Evolutionary conservation across 2,329 filamentous ascomycete species (phyloP).

Genomic region (Aureobasidium mangrovei): DNA sequence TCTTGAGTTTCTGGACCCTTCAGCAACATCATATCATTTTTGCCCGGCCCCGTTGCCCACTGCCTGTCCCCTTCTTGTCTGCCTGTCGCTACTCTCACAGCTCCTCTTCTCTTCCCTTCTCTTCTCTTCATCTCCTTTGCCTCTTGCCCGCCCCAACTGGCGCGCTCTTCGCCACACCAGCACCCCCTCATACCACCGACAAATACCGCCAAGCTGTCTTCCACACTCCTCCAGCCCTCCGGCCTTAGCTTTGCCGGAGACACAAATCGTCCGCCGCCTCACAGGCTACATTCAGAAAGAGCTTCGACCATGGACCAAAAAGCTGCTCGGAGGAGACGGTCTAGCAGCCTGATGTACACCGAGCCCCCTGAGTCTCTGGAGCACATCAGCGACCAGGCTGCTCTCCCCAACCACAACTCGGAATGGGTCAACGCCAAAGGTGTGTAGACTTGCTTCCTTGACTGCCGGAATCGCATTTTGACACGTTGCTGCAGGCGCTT

Average conservation of each 20-base stretch:
- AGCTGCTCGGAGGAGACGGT: slow-evolving; percentile 64
- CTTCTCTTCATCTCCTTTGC: not conserved
- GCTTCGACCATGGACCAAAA: slow-evolving; percentile 48
- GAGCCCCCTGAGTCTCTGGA: slow-evolving; percentile 94
- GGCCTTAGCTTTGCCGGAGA: slow-evolving; percentile 79
- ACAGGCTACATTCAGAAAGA: slow-evolving; percentile 41
- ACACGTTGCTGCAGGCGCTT: slow-evolving; percentile 59
- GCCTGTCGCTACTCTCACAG: not conserved
- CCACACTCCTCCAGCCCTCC: slow-evolving; percentile 69
- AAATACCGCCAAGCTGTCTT: slow-evolving; percentile 94
- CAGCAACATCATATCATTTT: slow-evolving; percentile 8
- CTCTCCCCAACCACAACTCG: slow-evolving; percentile 89
- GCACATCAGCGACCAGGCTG: slow-evolving; percentile 93
- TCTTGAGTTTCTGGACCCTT: slow-evolving; percentile 9
- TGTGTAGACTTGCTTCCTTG: slow-evolving; percentile 33
- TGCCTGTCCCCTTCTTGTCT: not conserved
- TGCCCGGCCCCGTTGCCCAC: not conserved
- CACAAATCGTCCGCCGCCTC: slow-evolving; percentile 59
- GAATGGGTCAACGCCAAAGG: slow-evolving; percentile 99
- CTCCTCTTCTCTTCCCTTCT: not conserved
- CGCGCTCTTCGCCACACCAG: not conserved
- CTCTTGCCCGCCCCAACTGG: not conserved
- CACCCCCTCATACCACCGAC: not conserved
- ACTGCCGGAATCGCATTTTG: slow-evolving; percentile 14
- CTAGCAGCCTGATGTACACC: slow-evolving; percentile 97